Conservation (phyloP, 768 basidiomycete species). For the Panus rudis region DNA sequence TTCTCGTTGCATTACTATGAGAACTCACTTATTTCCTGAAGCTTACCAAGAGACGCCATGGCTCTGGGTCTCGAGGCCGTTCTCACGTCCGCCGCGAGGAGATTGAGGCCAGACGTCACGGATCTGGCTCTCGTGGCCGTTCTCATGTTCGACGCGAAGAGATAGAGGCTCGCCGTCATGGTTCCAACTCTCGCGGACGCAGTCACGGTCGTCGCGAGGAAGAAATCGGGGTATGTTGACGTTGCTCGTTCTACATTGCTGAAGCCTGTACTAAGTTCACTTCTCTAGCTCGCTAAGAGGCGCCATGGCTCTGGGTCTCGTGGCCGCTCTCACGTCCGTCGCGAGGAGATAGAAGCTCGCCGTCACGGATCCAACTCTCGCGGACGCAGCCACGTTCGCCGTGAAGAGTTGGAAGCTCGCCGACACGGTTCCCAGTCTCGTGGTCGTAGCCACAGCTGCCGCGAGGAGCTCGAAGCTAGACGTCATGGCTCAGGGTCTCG, state of each 20-base stretch:
- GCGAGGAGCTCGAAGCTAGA: neutral
- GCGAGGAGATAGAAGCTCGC: slow-evolving; percentile 6
- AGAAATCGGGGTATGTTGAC: neutral
- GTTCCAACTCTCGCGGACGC: slow-evolving; percentile 4
- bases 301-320: neutral
- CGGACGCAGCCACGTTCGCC: neutral
- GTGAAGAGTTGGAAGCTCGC: neutral
- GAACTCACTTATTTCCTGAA: neutral
- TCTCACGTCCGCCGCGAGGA: neutral
- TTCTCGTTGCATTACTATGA: neutral
- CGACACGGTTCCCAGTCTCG: neutral
- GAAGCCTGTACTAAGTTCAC: too few relatives aligned
- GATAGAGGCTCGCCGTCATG: slow-evolving; percentile 7
- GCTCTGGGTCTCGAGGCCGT: too few relatives aligned
- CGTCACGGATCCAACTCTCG: slow-evolving; percentile 1
- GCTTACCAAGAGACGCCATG: slow-evolving; percentile 3
- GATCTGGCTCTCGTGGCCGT: neutral
- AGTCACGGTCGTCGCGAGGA: slow-evolving; percentile 4
- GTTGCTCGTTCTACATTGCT: neutral
- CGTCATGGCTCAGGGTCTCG: too few relatives aligned
- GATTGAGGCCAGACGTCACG: neutral
- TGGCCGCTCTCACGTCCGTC: neutral
- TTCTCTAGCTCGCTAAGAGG: neutral
- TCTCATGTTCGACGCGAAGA: neutral
- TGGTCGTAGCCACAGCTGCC: neutral